Base-by-base conservation (phyloP, 768 basidiomycete species). In the Lactarius vividus region DNA sequence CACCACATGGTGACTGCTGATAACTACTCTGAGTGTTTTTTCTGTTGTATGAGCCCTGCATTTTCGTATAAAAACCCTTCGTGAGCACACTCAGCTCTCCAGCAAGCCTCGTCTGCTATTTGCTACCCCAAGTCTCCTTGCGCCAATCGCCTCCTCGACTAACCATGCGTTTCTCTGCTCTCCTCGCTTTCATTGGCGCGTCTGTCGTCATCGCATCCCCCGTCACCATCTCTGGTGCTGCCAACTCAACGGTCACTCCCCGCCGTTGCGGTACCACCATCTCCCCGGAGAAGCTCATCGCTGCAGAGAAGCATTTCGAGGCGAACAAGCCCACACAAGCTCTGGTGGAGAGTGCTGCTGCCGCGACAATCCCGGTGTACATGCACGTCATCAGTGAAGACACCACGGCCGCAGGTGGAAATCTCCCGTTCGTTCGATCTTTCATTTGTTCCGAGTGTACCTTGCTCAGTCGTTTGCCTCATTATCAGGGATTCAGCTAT, bases 301-400 rank as follows among this genome's bases (percentile, higher is more conserved):
- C 71, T 2, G 73, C 75, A 49, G 81, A 83, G 74, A 74, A 75
- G 58, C 77, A 81, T 72, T 83, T 82, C 72, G 64, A 71, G 15
- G 75, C 74, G 33, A 75, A 83, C 75, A 76, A 77, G 39, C 69
- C 61, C n/a, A 44, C 74, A 52, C 20, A 60, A 11, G 26, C 64
- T 23, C 40, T 60, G 42, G 26, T 42, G 18, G 35, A 39, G 5
- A 68, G 46, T 26, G 69, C 72, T 28, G 69, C 71, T 2, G 49
- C 64, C 1, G 69, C 71, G 18, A 64, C 70, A 9, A 46, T 82
- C 26, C 72, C 79, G 64, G 75, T 83, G 37, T 77, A 79, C 73
- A 81, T 79, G 73, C 79, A 83, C 64, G 77, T 83, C 64, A 76
- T 84, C 69, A 76, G 72, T 70, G 72, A 77, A 65, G 79, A 80